Base-by-base conservation (phyloP, 805 yeast genomes). In the Candida wancherniae region DNA sequence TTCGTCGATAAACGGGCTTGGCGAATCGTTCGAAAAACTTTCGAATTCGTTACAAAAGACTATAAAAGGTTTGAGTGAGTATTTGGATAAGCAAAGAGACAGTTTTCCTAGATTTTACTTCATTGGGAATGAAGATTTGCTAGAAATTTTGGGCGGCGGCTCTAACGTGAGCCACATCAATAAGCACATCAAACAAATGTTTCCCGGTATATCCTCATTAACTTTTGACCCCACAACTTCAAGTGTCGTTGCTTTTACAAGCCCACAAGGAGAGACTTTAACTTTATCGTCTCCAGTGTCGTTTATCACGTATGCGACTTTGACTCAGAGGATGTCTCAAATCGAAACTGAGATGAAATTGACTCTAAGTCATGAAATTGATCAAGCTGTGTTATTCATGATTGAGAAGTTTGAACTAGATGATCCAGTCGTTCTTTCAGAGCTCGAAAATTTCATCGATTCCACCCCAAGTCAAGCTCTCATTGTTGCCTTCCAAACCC, bases 81-180 rank as follows among this genome's bases (percentile, higher is more conserved):
- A 78, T 50, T 61, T 90, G 19, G 97, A 88, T 44, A 72, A 71
- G 22, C 94, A 88, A 50, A 62, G 97, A 40, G 80, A 72, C 24
- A 37, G 67, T 1, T 90, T 82, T 46, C 88, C 95, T 1, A 67
- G 97, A 27, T 80, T 87, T 34, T 87, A 80, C 47, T 88, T 90
- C 50, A 60, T 90, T 16, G 96, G 97, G 5, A 90, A 90, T 51
- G 95, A 87, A 37, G 96, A 90, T 51, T 57, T 90, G 18, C 60
- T 90, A 19, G 94, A 85, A 39, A 71, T 90, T 22, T 71, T 90
- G 20, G 95, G 97, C 2, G 71, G 79, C 30, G 60, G 75, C 0
- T 57, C 51, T 4, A 71, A 78, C 40, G 44, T 74, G 2, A 24
- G 26, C 2, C 42, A 51, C n/a, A 62, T 80, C 4, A 76, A 78